Conservation (phyloP, 169 alveolate species). For the Miamiensis avidus region DNA sequence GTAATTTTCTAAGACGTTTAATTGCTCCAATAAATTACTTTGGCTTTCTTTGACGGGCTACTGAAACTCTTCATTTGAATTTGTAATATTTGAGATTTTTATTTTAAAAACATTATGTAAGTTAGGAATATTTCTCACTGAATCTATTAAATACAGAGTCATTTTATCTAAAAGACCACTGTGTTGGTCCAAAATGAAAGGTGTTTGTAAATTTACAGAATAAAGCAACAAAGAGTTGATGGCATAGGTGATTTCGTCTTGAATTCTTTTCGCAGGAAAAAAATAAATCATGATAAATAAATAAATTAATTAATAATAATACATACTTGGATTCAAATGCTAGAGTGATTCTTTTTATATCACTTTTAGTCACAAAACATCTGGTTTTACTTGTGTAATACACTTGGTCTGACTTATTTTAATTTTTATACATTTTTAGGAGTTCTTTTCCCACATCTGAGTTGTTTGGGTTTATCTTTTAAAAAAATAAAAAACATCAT, state of each 20-base stretch:
- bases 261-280: background rate
- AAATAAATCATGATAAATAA: too few relatives aligned
- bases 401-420: background rate
- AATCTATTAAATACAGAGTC: background rate
- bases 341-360: background rate
- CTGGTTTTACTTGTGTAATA: background rate
- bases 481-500: too few relatives aligned
- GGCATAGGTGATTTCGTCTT: background rate
- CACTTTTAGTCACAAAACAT: background rate
- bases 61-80: background rate
- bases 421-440: too few relatives aligned
- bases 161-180: background rate
- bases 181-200: background rate
- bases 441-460: background rate
- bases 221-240: background rate
- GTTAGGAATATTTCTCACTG: background rate
- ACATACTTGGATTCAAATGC: background rate
- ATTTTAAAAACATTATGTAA: too few relatives aligned
- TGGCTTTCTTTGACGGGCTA: background rate
- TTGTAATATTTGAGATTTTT: too few relatives aligned
- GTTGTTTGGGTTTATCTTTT: background rate
- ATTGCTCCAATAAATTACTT: too few relatives aligned
- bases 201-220: background rate
- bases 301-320: too few relatives aligned
- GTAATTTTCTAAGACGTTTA: too few relatives aligned